A percentile compares a stretch with the other conserved stretches of the same genome.
Conservation (phyloP, 768 basidiomycete species). For the Lentinula edodes region DNA sequence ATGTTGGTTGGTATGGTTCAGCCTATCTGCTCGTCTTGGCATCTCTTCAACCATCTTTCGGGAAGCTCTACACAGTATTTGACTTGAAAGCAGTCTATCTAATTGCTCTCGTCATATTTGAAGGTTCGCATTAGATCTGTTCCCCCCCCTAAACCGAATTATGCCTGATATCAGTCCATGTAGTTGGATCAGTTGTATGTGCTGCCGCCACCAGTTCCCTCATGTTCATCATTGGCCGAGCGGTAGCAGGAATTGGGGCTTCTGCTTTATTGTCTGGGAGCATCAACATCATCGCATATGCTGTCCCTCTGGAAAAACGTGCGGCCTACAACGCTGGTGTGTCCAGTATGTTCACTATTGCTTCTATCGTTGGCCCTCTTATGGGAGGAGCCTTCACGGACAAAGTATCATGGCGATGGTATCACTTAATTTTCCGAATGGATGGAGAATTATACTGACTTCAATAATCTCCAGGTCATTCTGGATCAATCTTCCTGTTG, state of each 20-base stretch:
- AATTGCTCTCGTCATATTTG: conserved; percentile 20
- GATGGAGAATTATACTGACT: neutral
- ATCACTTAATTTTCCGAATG: neutral
- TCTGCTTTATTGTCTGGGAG: conserved; percentile 19
- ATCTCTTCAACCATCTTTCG: conserved; percentile 22
- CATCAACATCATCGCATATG: neutral
- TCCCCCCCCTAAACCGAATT: conserved; percentile 22
- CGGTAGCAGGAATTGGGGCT: conserved; percentile 38
- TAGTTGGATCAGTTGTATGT: conserved; percentile 36
- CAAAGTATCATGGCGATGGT: conserved; percentile 10
- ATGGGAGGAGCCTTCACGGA: conserved; percentile 24
- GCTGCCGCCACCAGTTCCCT: conserved; percentile 22
- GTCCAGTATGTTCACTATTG: conserved; percentile 23
- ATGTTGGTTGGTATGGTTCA: conserved; percentile 1
- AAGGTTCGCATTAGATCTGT: conserved; percentile 20
- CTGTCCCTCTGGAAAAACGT: conserved; percentile 18
- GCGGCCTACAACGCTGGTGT: conserved; percentile 26
- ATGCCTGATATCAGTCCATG: conserved; percentile 23
- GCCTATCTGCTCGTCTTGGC: conserved; percentile 7
- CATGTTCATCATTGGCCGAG: conserved; percentile 33
- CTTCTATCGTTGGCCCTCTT: conserved; percentile 18
- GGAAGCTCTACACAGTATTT: conserved; percentile 5
- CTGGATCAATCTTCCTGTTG: conserved; percentile 15
- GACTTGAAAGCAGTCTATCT: conserved; percentile 9
- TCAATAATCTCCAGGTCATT: neutral